These are phyloP conservation scores for Starmerella floris DNA, from an alignment of 805 yeast species.

Conservation along the genomic window DNA sequence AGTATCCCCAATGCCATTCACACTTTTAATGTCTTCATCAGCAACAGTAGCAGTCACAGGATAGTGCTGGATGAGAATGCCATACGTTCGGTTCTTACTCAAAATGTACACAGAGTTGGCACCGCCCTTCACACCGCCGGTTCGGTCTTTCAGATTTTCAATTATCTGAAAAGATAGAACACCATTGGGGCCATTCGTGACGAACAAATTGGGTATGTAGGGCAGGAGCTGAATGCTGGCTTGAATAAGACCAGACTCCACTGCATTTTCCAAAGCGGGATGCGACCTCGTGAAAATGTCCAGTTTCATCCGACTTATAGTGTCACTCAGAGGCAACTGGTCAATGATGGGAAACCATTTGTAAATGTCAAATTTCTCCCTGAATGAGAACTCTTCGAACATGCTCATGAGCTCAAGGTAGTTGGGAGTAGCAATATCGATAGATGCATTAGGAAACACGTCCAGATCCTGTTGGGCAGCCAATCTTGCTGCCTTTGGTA, in stretches of 20 bases:
- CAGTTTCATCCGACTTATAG: conserved; percentile 23
- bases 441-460: conserved; percentile 37
- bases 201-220: conserved; percentile 47
- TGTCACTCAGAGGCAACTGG: conserved; percentile 34
- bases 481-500: conserved; percentile 43
- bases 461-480: conserved; percentile 27
- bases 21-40: conserved; percentile 40
- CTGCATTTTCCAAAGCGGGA: conserved; percentile 24
- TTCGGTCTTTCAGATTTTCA: conserved; percentile 21
- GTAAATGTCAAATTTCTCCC: conserved; percentile 39
- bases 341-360: conserved; percentile 69
- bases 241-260: conserved; percentile 36
- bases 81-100: conserved; percentile 26
- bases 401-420: conserved; percentile 44
- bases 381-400: conserved; percentile 36
- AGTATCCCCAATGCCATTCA: conserved; percentile 85
- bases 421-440: conserved; percentile 55
- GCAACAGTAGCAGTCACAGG: conserved; percentile 29
- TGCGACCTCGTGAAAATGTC: conserved; percentile 19
- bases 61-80: conserved; percentile 53
- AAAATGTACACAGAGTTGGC: conserved; percentile 18
- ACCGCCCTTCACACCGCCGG: conserved; percentile 21
- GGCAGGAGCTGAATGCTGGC: conserved; percentile 64
- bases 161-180: conserved; percentile 34
- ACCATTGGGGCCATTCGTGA: conserved; percentile 60